Base-by-base conservation (phyloP, 768 basidiomycete genomes). In the Sutorius australiensis region DNA sequence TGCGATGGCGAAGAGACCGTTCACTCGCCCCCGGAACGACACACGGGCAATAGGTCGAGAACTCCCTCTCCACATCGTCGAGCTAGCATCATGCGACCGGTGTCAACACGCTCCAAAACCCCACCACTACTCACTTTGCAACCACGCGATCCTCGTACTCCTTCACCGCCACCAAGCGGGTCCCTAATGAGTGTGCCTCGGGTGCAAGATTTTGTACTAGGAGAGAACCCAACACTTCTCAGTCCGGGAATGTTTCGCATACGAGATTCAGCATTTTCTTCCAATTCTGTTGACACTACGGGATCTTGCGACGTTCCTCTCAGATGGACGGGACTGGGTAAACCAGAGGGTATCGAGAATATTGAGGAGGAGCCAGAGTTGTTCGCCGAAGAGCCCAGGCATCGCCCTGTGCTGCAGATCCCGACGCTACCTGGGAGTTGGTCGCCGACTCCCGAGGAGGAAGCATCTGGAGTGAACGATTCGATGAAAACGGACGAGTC, bases 201-300 rank as follows among this genome's bases (percentile, higher is more conserved):
- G 14, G 46, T 55, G 21, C 65, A 63, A 56, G 61, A 60, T 40
- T 41, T 61, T 39, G 46, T 46, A 28, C 51, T 57, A 52, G 58
- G 64, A 38, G 68, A 65, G 58, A 67, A 53, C 52, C 59, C 57
- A 59, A 65, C 51, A 5, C 77, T 87, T 32, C 77, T 88, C 10
- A 75, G 80, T 34, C 72, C 82, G 16, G 77, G 76, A 19, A 77
- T 78, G 28, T 88, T 87, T 50, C 71, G 69, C 51, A 58, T 66
- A 67, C 77, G 87, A 43, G 85, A 87, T 61, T 87, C 87, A 28
- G 78, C 76, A 6, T 77, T 85, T 59, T 84, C 85, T 16, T 71
- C 70, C 24, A 72, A 67, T 54, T 75, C 76, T 6, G 68, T 68
- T 37, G 74, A 66, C 45, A 79, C 72, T 45, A 78, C 72, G 34